Evolutionary conservation across 768 basidiomycete genomes (phyloP), one percentile per base, ranked within the genome.

Genomic region (Phylloporus arenicola): DNA sequence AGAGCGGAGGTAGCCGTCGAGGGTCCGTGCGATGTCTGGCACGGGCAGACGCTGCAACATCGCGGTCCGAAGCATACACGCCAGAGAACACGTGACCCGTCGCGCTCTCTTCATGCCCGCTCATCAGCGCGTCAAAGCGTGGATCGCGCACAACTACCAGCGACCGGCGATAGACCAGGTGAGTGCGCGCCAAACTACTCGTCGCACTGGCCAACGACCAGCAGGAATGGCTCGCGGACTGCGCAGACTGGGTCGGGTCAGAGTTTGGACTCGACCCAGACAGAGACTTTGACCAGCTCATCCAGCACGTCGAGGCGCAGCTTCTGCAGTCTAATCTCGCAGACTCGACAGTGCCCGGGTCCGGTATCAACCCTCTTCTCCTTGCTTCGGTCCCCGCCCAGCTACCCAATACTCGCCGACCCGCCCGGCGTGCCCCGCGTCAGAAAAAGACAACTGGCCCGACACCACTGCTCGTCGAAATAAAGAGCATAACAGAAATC

Each of bases 401-500:
- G 13, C 37, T 45, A 8, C 24, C 45, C 33, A 43, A 13, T 34
- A 37, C 14, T 14, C 50, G 31, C n/a, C 57, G 52, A 3, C 39
- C 46, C 3, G 44, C n/a, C 10, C 56, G 38, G 7, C 45, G 14
- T 30, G 46, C 46, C 1, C 42, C 46, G 13, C 63, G 45, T 14
- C 57, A 50, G 47, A 62, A 40, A 48, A 43, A 39, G 44, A 53
- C 72, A 13, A 58, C 59, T 2, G 75, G 75, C 6, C 54, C 71
- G 6, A 54, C 43, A 19, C 81, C 85, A 1, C 68, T 88, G 29
- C 79, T 91, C 33, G 84, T 93, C 10, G 86, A 96, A 60, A 77
- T 96, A 24, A 68, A 72, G 16, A 74, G 79, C 13, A 78, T 95
- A n/a, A 88, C 82, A 16, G 94, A 97, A 49, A 84, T 96, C 19